phyloP scores from a whole-genome alignment of 805 yeast genomes.

The Lachancea quebecensis region DNA sequence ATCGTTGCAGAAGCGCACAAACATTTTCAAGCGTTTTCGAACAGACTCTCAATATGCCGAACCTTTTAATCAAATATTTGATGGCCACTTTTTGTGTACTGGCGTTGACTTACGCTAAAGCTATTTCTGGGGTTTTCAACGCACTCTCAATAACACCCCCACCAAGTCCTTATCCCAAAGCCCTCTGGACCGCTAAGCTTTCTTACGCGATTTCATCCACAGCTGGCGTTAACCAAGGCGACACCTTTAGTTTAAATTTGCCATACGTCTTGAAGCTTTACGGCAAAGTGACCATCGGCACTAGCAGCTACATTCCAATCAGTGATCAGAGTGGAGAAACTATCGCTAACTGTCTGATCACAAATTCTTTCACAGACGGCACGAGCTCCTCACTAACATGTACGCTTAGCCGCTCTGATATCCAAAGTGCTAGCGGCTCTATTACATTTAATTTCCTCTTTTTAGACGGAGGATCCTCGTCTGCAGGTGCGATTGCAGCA shows the following conservation, averaged over 20 bases:
- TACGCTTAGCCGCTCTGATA: constrained; percentile 1
- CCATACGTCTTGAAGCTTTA: constrained; percentile 12
- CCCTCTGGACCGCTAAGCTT: constrained; percentile 10
- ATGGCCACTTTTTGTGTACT: no score
- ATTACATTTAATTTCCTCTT: constrained; percentile 7
- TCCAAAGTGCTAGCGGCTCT: background rate
- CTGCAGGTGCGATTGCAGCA: constrained; percentile 8
- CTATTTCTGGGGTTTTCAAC: no score
- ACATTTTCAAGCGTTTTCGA: no score
- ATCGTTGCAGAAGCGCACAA: no score
- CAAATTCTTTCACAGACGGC: background rate
- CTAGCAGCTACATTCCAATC: background rate
- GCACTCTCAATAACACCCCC: background rate
- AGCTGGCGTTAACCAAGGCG: constrained; percentile 9
- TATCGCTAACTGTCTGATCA: constrained; percentile 6
- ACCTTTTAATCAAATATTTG: no score
- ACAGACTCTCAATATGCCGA: no score
- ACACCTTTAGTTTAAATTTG: constrained; percentile 10
- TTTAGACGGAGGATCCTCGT: constrained; percentile 3
- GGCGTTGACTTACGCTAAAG: no score
- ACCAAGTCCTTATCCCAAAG: constrained; percentile 3
- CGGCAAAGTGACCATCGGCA: constrained; percentile 1
- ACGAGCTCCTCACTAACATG: background rate
- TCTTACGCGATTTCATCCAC: constrained; percentile 8
- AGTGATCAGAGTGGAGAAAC: background rate